Evolutionary conservation across 495 filamentous ascomycete genomes (phyloP).

Genomic region (Staphylotrichum longicolle): DNA sequence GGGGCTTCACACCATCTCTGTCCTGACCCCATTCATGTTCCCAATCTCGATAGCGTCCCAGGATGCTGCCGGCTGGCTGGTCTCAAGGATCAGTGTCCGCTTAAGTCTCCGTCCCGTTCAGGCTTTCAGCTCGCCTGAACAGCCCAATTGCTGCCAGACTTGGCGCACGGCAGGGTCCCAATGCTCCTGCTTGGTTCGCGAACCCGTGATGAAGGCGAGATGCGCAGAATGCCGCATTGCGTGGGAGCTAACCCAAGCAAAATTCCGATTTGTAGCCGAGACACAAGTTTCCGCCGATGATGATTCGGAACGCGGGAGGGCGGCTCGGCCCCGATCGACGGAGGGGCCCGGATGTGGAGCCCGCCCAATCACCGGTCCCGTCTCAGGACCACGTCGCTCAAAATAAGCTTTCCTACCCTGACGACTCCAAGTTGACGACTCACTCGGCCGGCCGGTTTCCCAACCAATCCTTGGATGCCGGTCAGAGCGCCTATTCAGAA

Average conservation of each 20-base stretch:
- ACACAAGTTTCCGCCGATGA: neutral
- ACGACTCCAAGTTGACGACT: too few species aligned
- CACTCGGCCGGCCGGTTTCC: too few species aligned
- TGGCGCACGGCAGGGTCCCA: neutral
- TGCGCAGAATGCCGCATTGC: constrained; percentile 2
- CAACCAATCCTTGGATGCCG: too few species aligned
- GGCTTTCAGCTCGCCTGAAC: neutral
- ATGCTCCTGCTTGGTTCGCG: neutral
- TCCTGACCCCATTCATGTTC: neutral
- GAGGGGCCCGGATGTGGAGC: neutral
- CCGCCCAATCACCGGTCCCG: neutral
- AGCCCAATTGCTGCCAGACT: constrained; percentile 1
- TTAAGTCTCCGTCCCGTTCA: too few species aligned
- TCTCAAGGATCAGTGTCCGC: too few species aligned
- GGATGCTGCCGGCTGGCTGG: too few species aligned
- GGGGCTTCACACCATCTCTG: constrained; percentile 24
- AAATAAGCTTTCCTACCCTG: constrained; percentile 6
- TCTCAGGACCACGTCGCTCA: neutral
- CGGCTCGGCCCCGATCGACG: constrained; percentile 20
- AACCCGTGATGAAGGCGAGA: constrained; percentile 12
- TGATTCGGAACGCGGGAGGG: neutral
- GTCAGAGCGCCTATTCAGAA: too few species aligned
- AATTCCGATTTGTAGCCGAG: constrained; percentile 4
- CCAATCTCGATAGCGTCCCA: too few species aligned
- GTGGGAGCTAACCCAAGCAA: neutral